Percentiles rank a stretch among this genome's conserved stretches.
phyloP scores from a whole-genome alignment of 805 yeast genomes.

The Saturnispora zaruensis region DNA sequence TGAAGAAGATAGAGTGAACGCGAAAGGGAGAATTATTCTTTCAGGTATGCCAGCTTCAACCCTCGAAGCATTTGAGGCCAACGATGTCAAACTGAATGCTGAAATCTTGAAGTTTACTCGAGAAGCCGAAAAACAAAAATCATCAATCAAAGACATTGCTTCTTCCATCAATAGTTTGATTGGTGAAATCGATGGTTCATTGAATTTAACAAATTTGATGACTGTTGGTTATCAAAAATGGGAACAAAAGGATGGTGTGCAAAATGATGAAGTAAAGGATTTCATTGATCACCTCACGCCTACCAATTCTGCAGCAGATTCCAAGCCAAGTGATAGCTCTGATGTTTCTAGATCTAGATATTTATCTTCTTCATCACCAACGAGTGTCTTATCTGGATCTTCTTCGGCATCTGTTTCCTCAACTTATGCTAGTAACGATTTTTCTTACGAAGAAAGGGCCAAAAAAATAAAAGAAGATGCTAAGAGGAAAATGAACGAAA shows the following conservation, averaged over 20 bases:
- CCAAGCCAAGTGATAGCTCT: background rate
- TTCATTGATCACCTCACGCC: conserved; percentile 51
- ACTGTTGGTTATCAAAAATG: conserved; percentile 57
- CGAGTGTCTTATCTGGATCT: conserved; percentile 10
- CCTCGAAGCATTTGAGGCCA: conserved; percentile 40
- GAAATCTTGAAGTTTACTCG: conserved; percentile 43
- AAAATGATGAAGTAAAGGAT: conserved; percentile 47
- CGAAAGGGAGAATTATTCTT: no score
- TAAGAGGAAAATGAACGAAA: conserved; percentile 72
- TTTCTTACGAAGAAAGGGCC: conserved; percentile 57
- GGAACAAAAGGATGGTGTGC: conserved; percentile 76
- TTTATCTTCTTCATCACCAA: background rate
- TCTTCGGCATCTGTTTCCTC: conserved; percentile 1
- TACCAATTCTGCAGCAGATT: conserved; percentile 18
- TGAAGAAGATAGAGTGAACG: conserved; percentile 70
- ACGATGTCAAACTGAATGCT: conserved; percentile 45
- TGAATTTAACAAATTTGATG: conserved; percentile 25
- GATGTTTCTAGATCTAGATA: background rate
- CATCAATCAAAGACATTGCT: conserved; percentile 63
- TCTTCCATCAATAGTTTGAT: conserved; percentile 56
- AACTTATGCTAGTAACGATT: background rate
- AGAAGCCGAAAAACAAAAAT: conserved; percentile 48
- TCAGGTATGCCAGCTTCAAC: conserved; percentile 61
- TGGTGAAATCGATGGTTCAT: conserved; percentile 29
- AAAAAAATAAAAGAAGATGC: conserved; percentile 80